phyloP scores from a whole-genome alignment of 352 stramenopile genomes.

The Phytopythium aichiense region DNA sequence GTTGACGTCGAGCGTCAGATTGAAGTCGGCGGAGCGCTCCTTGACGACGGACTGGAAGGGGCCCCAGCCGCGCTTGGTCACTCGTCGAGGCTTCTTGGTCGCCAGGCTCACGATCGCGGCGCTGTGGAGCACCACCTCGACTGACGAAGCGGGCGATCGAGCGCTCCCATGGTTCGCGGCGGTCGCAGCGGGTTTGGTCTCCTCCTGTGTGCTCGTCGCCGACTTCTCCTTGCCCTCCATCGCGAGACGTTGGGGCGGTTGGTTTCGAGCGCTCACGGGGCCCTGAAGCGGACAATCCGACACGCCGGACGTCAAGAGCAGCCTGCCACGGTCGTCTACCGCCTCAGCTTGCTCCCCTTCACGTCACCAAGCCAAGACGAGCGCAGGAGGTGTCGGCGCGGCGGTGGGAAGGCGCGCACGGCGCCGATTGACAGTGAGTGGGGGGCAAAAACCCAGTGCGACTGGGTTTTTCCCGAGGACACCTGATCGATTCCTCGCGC shows the following conservation, averaged over 20 bases:
- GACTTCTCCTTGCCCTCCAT: constrained; percentile 2
- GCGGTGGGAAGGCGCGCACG: not conserved
- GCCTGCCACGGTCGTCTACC: not conserved
- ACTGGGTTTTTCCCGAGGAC: not conserved
- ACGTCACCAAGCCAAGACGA: not conserved
- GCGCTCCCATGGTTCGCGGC: not conserved
- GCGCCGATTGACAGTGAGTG: not conserved
- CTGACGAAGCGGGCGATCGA: not conserved
- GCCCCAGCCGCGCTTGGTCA: constrained; percentile 21
- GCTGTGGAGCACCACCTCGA: not conserved
- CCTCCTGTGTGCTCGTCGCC: not conserved
- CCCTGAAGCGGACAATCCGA: not conserved
- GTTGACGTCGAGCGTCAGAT: constrained; percentile 42
- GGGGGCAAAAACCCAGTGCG: not conserved
- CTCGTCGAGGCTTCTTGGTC: constrained; percentile 3
- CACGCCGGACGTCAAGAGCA: not conserved
- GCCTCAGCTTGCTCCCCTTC: not conserved
- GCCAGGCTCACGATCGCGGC: constrained; percentile 5
- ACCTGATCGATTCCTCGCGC: not conserved
- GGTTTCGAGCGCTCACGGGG: not conserved
- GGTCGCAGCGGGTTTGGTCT: not conserved
- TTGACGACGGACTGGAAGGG: constrained; percentile 28
- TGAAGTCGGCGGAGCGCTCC: constrained; percentile 40
- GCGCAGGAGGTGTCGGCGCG: too few relatives aligned
- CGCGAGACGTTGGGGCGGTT: not conserved